Evolutionary conservation across 352 stramenopile genomes (phyloP), one percentile per base, ranked within the genome.

Genomic region (Bremia lactucae): DNA sequence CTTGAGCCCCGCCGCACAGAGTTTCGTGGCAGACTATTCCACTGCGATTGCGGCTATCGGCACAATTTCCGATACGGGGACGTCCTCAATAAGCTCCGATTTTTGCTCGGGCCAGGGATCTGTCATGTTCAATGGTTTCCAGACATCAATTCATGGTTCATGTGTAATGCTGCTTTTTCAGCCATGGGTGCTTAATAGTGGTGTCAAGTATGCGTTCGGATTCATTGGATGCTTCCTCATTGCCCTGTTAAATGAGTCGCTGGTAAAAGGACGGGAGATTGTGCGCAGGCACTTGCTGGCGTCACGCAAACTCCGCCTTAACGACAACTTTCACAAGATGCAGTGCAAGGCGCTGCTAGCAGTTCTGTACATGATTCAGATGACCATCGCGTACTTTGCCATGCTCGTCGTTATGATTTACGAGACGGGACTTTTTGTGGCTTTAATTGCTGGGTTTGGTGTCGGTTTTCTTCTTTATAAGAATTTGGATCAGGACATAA

Each of bases 381-480:
- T 89, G 74, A 83, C 72, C 20, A 63, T 89, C 42, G 77, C 74
- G 46, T 89, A 89, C 59, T 68, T 89, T 40, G 72, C 66, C 3
- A 89, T 89, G 77, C 69, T 89, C 6, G 68, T 89, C 11, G 68
- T 87, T 14, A 89, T 89, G 77, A 83, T 62, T 6, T 89, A 89
- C 49, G 77, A 90, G 49, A 74, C 72, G 15, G 68, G 67, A 22
- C 56, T 90, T 11, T 90, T 90, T 46, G 45, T 86, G 10, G 74
- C 74, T 8, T 51, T 87, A 0, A 76, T 90, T 23, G 24, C 71
- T 18, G 77, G 77, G 24, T 83, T 90, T 59, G 74, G 73, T 13
- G 56, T 56, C 18, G 74, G 74, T 3, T 90, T 87, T 36, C 36
- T 77, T 29, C 45, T 80, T 8, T 87, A 85, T 28, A 90, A 90